Evolutionary conservation across 2,329 filamentous ascomycete species (phyloP), one percentile per base, ranked within the genome.

Genomic region (Macroventuria anomochaeta): DNA sequence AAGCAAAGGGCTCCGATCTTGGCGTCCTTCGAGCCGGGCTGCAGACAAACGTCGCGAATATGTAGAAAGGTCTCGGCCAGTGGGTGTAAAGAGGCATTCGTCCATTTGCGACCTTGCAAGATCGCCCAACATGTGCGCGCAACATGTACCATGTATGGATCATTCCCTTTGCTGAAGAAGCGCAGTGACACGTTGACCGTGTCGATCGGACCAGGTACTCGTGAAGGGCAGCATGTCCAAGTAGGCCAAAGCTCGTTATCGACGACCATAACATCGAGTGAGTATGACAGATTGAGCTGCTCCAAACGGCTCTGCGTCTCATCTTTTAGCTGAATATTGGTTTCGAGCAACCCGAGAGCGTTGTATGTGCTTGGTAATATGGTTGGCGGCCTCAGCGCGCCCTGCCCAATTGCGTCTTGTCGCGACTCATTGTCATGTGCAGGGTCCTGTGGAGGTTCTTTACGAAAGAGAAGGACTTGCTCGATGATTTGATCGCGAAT

Each of bases 401-500:
- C 28, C 10, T 34, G 20, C 12, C 23, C 33, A 17, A 29, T 25
- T 5, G 25, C 10, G 6, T 44, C 23, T 32, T 29, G 13, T 39
- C 51, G 46, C 23, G 28, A 11, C 13, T 37, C 13, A 7, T 23
- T 10, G 13, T 48, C 44, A n/a, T 49, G 34, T 10, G 51, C 21
- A 5, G 51, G 51, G 10, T 46, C 36, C n/a, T 31, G 20, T 17
- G 51, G 51, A 15, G 51, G 44, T 12, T 28, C 21, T 34, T 13
- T 34, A 29, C 29, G 17, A 10, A 11, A 49, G 2, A 36, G 13
- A 23, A 49, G 7, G 12, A 54, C 51, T 40, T 54, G 10, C 5
- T 46, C 51, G 28, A 54, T 54, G 26, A 54, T 54, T 4, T 48
- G 44, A 6, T 54, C 51, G 21, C 51, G 51, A 21, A 54, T 18